Evolutionary conservation across 2,329 filamentous ascomycete genomes (phyloP), one percentile per base, ranked within the genome.

Genomic region (Verticillium tricorpus): DNA sequence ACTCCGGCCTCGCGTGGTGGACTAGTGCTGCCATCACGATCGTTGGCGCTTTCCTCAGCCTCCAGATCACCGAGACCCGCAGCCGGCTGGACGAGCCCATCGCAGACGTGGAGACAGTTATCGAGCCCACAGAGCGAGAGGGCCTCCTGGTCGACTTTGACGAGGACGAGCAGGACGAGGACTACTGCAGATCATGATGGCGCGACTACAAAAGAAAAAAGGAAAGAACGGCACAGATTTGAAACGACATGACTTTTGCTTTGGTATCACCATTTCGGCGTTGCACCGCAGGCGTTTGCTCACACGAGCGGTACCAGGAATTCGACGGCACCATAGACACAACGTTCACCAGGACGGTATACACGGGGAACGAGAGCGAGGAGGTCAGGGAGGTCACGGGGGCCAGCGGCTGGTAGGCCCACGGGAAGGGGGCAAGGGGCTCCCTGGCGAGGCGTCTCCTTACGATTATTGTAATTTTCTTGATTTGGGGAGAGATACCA

Each of bases 1-100:
- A 92, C 72, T 94, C 93, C 5, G 93, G 93, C 22, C 81, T 97
- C 37, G 90, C 93, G 0, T 99, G 95, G 94, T 99, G 95, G 95
- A 88, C 88, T 64, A 93, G 89, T 66, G 92, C 90, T 9, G 69
- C 90, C 3, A 86, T 97, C 35, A 91, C 92, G 37, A 76, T 92
- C 12, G 74, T 87, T 15, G 95, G 93, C 56, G 91, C 89, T 1
- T 77, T 90, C 58, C 80, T 95, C 69, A 91, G 90, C 73, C 81
- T 92, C 63, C 87, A 86, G 72, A 90, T 97, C 76, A 86, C 86
- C 39, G 90, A 94, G 69, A 80, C 83, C 15, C 78, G 80, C 32
- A 79, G 73, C 14, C 74, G 74, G 25, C 69, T 78, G 60, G 77
- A 80, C 58, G 75, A 79, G 60, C 77, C 71, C 64, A 69, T 69